These are phyloP conservation scores for Lithospermum erythrorhizon DNA, from an alignment of 257 asterid species.

Conservation along the genomic window DNA sequence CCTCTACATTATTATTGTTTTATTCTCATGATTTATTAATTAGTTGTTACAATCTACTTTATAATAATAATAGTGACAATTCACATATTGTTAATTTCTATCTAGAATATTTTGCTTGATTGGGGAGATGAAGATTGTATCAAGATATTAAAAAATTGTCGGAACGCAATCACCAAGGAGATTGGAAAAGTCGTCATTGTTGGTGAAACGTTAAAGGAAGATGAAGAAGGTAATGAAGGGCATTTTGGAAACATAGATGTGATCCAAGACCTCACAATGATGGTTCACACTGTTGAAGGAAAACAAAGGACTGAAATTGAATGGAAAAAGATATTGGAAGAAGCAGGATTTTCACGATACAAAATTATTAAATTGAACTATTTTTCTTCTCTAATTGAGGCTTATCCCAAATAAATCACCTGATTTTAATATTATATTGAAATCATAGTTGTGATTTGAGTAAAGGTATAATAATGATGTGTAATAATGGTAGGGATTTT, in stretches of 20 bases:
- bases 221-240: background rate
- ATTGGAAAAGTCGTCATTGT: background rate
- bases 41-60: no score
- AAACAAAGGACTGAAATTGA: background rate
- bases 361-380: background rate
- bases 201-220: background rate
- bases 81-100: no score
- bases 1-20: no score
- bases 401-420: background rate
- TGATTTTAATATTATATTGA: no score
- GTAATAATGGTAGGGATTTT: no score
- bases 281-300: background rate
- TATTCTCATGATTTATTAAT: no score
- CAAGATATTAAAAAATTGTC: background rate
- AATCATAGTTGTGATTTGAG: no score
- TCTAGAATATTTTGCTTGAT: background rate
- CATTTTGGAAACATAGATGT: background rate
- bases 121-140: background rate
- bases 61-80: no score
- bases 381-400: background rate
- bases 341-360: background rate
- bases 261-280: background rate
- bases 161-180: background rate
- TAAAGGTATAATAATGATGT: no score
- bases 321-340: background rate